phyloP scores from a whole-genome alignment of 768 basidiomycete species.

The Boletus tomentosulus region DNA sequence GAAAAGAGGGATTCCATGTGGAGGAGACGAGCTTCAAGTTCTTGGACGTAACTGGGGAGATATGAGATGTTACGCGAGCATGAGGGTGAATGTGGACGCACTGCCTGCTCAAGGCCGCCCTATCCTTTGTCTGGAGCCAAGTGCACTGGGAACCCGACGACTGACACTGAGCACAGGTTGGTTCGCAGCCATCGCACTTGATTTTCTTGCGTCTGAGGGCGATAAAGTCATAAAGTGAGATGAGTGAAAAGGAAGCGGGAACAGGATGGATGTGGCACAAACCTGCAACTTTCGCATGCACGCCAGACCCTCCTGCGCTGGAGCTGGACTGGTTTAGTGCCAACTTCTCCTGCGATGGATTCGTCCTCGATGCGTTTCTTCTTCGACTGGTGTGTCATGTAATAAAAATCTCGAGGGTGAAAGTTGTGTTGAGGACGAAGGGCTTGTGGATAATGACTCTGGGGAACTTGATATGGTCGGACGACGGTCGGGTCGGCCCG shows the following conservation, averaged over 20 bases:
- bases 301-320: conserved; percentile 82
- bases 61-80: conserved; percentile 14
- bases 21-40: conserved; percentile 80
- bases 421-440: conserved; percentile 19
- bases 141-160: conserved; percentile 74
- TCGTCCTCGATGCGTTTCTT: conserved; percentile 75
- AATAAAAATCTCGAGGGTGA: conserved; percentile 42
- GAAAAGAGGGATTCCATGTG: conserved; percentile 87
- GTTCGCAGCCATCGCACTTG: conserved; percentile 87
- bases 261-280: conserved; percentile 31
- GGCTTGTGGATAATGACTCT: conserved; percentile 20
- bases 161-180: conserved; percentile 78
- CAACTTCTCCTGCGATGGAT: conserved; percentile 44
- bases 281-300: conserved; percentile 89
- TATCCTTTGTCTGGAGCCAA: conserved; percentile 89
- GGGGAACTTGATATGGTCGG: conserved; percentile 32
- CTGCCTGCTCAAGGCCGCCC: conserved; percentile 87
- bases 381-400: conserved; percentile 58
- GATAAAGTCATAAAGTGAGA: conserved; percentile 16
- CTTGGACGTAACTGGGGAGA: conserved; percentile 74
- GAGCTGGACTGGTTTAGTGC: conserved; percentile 69
- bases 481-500: conserved; percentile 34
- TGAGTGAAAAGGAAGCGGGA: conserved; percentile 10
- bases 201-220: conserved; percentile 79
- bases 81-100: conserved; percentile 37